These are phyloP conservation scores for Lippia alba DNA, from an alignment of 305 asterid species.

Conservation along the genomic window DNA sequence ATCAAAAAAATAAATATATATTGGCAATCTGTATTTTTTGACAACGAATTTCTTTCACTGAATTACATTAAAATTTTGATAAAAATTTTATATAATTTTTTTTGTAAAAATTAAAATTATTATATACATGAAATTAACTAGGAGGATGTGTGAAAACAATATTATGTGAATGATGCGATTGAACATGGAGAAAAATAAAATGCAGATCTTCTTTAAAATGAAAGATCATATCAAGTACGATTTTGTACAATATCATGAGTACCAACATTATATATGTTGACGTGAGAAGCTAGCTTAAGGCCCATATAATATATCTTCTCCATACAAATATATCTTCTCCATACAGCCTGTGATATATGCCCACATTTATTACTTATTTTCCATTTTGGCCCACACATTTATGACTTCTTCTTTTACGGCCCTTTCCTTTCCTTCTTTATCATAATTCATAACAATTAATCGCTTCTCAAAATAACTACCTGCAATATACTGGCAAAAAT, in stretches of 20 bases:
- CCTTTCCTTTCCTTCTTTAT: constrained; percentile 16
- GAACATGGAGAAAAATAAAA: constrained; percentile 11
- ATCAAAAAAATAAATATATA: too few relatives aligned
- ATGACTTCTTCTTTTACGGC: neutral
- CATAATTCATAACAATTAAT: neutral
- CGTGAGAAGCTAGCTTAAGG: constrained; percentile 23
- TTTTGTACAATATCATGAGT: constrained; percentile 78
- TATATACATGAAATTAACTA: neutral
- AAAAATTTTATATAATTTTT: too few relatives aligned
- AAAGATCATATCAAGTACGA: constrained; percentile 62
- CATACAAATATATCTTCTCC: constrained; percentile 18
- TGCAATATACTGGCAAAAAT: neutral
- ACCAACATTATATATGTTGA: constrained; percentile 45
- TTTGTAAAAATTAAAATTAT: too few relatives aligned
- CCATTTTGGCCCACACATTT: constrained; percentile 23
- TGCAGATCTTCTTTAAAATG: neutral
- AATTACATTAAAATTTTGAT: too few relatives aligned
- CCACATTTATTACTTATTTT: constrained; percentile 11
- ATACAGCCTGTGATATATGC: constrained; percentile 41
- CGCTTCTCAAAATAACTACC: neutral
- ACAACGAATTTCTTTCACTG: too few relatives aligned
- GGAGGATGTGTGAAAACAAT: neutral
- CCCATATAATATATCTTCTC: constrained; percentile 43
- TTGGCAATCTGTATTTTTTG: too few relatives aligned
- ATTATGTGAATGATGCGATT: neutral